A percentile compares a stretch with the other conserved stretches of the same genome.
These are phyloP conservation scores for Russula virescens DNA, from an alignment of 768 basidiomycete genomes.

Conservation along the genomic window DNA sequence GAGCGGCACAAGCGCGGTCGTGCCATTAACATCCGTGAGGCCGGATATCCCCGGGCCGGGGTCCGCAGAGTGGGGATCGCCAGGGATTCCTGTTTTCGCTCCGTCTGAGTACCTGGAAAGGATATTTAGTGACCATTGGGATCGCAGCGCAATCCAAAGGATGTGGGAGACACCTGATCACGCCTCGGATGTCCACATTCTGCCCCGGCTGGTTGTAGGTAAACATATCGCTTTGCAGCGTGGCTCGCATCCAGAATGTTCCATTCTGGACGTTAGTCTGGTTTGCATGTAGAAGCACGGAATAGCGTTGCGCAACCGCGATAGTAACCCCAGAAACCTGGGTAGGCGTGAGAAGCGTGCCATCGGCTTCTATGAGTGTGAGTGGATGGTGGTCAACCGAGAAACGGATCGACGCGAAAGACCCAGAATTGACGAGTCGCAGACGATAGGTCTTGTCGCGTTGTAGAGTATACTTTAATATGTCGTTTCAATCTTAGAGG, in stretches of 20 bases:
- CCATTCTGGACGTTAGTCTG: conserved; percentile 34
- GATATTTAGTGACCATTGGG: not conserved
- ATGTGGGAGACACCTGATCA: not conserved
- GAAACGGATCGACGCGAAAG: conserved; percentile 42
- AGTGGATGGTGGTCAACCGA: conserved; percentile 43
- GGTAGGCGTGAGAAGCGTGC: conserved; percentile 37
- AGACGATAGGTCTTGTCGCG: conserved; percentile 40
- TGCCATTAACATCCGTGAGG: conserved; percentile 5
- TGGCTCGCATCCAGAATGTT: conserved; percentile 37
- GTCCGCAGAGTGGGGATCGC: conserved; percentile 13
- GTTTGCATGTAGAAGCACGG: conserved; percentile 41
- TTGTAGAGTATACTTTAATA: conserved; percentile 33
- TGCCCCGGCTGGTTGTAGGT: conserved; percentile 23
- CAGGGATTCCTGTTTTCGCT: conserved; percentile 7
- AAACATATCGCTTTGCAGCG: conserved; percentile 35
- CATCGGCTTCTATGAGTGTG: conserved; percentile 45
- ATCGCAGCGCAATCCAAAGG: no score
- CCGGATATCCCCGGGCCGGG: conserved; percentile 13
- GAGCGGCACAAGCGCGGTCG: conserved; percentile 11
- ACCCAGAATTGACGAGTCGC: conserved; percentile 43
- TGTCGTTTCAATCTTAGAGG: conserved; percentile 15
- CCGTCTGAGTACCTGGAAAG: conserved; percentile 12
- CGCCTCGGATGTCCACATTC: conserved; percentile 20
- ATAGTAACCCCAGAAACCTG: conserved; percentile 37
- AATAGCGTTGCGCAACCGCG: conserved; percentile 46